These are phyloP conservation scores for Cymbopogon flexuosus DNA, from an alignment of 202 grass and related monocot genomes.

Conservation along the genomic window DNA sequence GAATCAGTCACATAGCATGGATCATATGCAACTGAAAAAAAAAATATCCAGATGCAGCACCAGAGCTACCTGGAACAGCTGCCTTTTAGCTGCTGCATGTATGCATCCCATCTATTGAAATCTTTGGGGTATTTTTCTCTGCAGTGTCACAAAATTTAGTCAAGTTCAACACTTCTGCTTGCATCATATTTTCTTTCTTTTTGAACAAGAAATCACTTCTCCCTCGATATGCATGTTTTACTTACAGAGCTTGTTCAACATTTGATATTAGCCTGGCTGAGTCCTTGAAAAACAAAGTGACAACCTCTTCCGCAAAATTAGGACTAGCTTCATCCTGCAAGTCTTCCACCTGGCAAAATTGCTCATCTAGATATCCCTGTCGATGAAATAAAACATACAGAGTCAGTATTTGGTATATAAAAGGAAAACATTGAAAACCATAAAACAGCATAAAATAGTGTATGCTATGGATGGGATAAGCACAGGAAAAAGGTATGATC, in stretches of 20 bases:
- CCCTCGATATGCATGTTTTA: not conserved
- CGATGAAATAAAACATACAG: conserved; percentile 26
- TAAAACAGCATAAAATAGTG: not conserved
- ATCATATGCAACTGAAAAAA: conserved; percentile 14
- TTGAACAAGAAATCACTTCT: conserved; percentile 17
- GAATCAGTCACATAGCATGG: conserved; percentile 6
- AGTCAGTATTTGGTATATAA: conserved; percentile 27
- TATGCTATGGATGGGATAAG: conserved; percentile 16
- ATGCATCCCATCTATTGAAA: conserved; percentile 81
- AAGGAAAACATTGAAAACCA: not conserved
- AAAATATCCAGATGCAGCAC: conserved; percentile 21
- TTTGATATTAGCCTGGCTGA: conserved; percentile 75
- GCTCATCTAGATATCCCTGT: conserved; percentile 92
- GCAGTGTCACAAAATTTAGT: conserved; percentile 31
- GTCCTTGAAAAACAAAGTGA: conserved; percentile 83
- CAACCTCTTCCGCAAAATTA: conserved; percentile 95
- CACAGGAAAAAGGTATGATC: not conserved
- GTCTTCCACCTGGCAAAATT: conserved; percentile 92
- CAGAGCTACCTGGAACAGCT: conserved; percentile 72
- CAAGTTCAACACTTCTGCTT: conserved; percentile 22
- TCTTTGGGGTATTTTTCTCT: conserved; percentile 75
- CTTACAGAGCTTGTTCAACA: conserved; percentile 90
- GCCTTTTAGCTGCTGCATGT: conserved; percentile 86
- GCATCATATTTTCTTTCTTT: conserved; percentile 1
- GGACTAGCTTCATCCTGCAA: conserved; percentile 91